A percentile compares a stretch with the other conserved stretches of the same genome.
These are phyloP conservation scores for Solanum rostratum DNA, from an alignment of 257 asterid species.

Conservation along the genomic window DNA sequence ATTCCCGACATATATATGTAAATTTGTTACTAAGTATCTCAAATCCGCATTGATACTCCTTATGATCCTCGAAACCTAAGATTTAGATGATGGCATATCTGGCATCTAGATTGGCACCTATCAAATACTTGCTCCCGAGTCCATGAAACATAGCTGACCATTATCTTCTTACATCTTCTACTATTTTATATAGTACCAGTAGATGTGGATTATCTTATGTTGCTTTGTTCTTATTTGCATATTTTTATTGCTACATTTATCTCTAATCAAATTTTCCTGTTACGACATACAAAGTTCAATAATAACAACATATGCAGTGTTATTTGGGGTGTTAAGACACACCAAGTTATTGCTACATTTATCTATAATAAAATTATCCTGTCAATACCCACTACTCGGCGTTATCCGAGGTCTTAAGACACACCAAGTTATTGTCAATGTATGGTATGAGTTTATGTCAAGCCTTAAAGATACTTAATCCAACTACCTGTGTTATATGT, in stretches of 20 bases:
- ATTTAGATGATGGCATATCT: not conserved
- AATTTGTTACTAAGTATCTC: not conserved
- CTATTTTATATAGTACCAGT: not conserved
- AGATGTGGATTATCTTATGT: not conserved
- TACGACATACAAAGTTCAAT: not conserved
- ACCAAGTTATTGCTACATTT: not conserved
- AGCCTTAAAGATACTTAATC: not conserved
- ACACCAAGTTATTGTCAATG: not conserved
- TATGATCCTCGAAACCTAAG: not conserved
- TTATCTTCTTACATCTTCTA: not conserved
- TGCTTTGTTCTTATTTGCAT: not conserved
- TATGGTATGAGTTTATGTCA: not conserved
- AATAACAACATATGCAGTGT: no score
- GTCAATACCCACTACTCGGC: no score
- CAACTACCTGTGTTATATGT: not conserved
- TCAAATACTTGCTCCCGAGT: not conserved
- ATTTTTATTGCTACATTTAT: not conserved
- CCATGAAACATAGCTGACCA: not conserved
- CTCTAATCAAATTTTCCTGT: not conserved
- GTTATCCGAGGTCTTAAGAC: no score
- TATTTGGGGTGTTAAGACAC: no score
- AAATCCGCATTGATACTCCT: not conserved
- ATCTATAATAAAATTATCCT: no score
- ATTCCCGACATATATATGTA: not conserved
- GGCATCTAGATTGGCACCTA: not conserved